Conservation (phyloP, 176 grass and related monocot species). For the Musa acuminata region DNA sequence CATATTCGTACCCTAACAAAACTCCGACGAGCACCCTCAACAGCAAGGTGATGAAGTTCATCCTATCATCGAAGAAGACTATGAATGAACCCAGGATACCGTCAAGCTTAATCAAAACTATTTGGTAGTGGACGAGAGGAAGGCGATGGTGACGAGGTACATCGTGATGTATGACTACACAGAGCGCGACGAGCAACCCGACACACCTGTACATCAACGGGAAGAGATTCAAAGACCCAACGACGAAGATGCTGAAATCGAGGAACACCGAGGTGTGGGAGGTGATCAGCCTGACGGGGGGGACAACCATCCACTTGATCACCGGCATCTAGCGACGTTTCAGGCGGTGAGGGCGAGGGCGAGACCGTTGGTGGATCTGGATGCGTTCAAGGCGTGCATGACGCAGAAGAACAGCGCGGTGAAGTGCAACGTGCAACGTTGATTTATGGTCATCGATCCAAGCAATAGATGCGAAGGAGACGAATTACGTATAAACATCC, state of each 20-base stretch:
- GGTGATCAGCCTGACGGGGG: constrained; percentile 54
- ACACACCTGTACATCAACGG: constrained; percentile 79
- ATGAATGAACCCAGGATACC: constrained; percentile 26
- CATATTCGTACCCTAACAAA: constrained; percentile 52
- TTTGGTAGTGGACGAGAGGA: constrained; percentile 17
- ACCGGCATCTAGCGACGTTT: constrained; percentile 54
- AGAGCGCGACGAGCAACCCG: constrained; percentile 23
- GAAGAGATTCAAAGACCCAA: constrained; percentile 41
- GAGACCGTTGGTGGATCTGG: background rate
- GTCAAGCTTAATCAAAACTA: constrained; percentile 25
- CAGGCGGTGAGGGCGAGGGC: constrained; percentile 27
- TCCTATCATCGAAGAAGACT: background rate
- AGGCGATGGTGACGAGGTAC: constrained; percentile 26
- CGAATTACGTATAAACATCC: too few relatives aligned
- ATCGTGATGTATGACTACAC: constrained; percentile 61
- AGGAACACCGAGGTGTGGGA: constrained; percentile 65
- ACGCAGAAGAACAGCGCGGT: constrained; percentile 34
- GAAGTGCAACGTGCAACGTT: constrained; percentile 25
- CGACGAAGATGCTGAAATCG: constrained; percentile 44
- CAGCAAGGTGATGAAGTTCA: constrained; percentile 52
- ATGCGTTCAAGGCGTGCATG: constrained; percentile 38
- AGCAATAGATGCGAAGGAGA: too few relatives aligned
- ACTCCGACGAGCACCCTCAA: constrained; percentile 17
- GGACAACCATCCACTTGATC: constrained; percentile 61
- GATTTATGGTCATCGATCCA: too few relatives aligned